Percentiles rank a stretch among this genome's conserved stretches.
Conservation (phyloP, 2,329 filamentous ascomycete genomes). For the Ophiosphaerella herpotricha region DNA sequence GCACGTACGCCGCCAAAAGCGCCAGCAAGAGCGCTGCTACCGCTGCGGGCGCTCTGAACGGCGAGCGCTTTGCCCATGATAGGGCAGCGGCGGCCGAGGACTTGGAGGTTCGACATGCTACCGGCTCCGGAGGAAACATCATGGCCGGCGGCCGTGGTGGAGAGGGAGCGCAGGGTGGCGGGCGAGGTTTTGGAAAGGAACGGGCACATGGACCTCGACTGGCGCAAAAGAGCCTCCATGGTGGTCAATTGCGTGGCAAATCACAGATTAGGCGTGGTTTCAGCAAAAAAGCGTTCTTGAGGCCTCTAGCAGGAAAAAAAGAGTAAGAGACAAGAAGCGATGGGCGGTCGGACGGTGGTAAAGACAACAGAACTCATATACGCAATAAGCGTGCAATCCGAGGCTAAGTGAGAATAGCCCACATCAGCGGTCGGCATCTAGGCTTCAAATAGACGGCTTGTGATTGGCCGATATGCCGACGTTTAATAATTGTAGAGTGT, state of each 20-base stretch:
- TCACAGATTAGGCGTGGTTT: not conserved
- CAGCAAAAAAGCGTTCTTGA: not conserved
- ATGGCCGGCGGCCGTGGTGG: conserved; percentile 69
- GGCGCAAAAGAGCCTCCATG: conserved; percentile 94
- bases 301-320: not conserved
- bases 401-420: conserved; percentile 6
- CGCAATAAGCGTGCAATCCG: conserved; percentile 19
- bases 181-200: conserved; percentile 95
- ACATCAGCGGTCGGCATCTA: conserved; percentile 27
- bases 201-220: conserved; percentile 95
- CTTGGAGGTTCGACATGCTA: conserved; percentile 95
- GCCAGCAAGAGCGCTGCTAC: conserved; percentile 52
- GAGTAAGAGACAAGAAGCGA: not conserved
- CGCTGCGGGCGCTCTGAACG: conserved; percentile 68
- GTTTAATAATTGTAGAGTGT: conserved; percentile 23
- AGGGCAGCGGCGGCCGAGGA: conserved; percentile 91
- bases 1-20: conserved; percentile 56
- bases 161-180: conserved; percentile 86
- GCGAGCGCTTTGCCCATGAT: conserved; percentile 98
- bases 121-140: conserved; percentile 79
- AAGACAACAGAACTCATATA: conserved; percentile 29
- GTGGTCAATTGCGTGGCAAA: conserved; percentile 24
- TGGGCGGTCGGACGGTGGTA: conserved; percentile 11
- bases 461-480: conserved; percentile 32
- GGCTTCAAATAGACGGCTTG: conserved; percentile 18